Base-by-base conservation (phyloP, 2,329 filamentous ascomycete genomes). In the Penicillium freii region DNA sequence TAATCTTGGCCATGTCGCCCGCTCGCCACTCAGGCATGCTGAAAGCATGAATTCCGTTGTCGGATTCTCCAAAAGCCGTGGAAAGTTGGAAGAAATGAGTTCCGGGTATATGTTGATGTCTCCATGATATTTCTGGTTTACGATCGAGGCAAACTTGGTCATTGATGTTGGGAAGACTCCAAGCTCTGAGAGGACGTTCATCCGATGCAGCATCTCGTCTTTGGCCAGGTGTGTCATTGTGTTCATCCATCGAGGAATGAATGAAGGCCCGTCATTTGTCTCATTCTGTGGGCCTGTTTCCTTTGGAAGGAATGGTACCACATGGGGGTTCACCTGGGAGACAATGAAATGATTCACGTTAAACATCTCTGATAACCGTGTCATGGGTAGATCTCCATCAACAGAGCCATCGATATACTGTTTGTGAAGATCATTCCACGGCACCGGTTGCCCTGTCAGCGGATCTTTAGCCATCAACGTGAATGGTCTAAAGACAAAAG, bases 301-400 rank as follows among this genome's bases (percentile, higher is more conserved):
- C 63, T 87, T 89, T 17, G 84, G 81, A 17, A 97, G 78, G 67
- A 97, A 96, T 0, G 91, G 91, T 0, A 95, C 85, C 9, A 97
- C 90, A 67, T 97, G 93, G 0, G 93, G 93, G 67, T 97, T 97
- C 50, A 97, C 92, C 72, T 97, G 93, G 0, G 92, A 96, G 19
- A 97, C 93, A 64, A 97, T 97, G 70, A 97, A 97, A 71, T 97
- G 93, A 69, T 97, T 97, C 71, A 97, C 92, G 69, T 97, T 96
- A 80, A 97, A 96, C 89, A 97, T 92, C 70, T 96, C 92, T 0
- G 92, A 87, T 17, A 97, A 80, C 2, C 91, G 85, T 21, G 88
- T 91, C 86, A 96, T 96, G 1, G 93, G 93, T 3, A 97, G 80
- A 72, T 97, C 93, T 58, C 94, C 94, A 71, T 97, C 92, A 23